phyloP scores from a whole-genome alignment of 2,329 filamentous ascomycete species.

The Ophiosphaerella korrae region DNA sequence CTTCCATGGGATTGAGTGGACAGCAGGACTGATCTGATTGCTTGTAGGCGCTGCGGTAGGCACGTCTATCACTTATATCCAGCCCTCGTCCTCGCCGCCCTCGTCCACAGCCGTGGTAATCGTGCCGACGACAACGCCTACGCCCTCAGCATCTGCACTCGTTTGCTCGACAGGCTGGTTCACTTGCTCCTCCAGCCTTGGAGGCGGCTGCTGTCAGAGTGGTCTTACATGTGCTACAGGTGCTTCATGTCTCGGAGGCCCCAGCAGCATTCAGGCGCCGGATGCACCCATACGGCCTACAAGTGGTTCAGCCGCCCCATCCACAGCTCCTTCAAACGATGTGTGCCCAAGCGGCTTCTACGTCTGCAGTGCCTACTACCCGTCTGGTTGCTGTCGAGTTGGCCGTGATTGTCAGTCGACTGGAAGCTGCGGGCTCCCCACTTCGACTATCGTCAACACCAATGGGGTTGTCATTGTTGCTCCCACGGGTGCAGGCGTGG shows the following conservation, averaged over 20 bases:
- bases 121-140: constrained; percentile 32
- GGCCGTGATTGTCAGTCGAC: constrained; percentile 83
- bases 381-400: constrained; percentile 85
- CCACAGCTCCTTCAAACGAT: constrained; percentile 71
- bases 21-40: constrained; percentile 12
- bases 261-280: constrained; percentile 43
- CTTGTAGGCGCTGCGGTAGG: constrained; percentile 33
- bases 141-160: constrained; percentile 39
- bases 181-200: constrained; percentile 53
- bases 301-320: constrained; percentile 49
- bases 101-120: constrained; percentile 48
- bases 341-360: constrained; percentile 90
- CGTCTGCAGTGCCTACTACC: constrained; percentile 79
- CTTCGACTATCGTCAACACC: constrained; percentile 65
- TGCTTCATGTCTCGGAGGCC: constrained; percentile 44
- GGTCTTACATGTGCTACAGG: constrained; percentile 51
- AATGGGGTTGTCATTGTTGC: constrained; percentile 74
- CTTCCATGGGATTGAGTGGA: too few relatives aligned
- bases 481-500: constrained; percentile 56
- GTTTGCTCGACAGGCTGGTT: constrained; percentile 53
- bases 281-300: constrained; percentile 52
- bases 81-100: constrained; percentile 36
- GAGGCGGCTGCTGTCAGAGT: constrained; percentile 57
- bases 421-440: constrained; percentile 67
- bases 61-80: constrained; percentile 38